Conservation (phyloP, 176 grass and related monocot genomes). For the Aegilops speltoides region DNA sequence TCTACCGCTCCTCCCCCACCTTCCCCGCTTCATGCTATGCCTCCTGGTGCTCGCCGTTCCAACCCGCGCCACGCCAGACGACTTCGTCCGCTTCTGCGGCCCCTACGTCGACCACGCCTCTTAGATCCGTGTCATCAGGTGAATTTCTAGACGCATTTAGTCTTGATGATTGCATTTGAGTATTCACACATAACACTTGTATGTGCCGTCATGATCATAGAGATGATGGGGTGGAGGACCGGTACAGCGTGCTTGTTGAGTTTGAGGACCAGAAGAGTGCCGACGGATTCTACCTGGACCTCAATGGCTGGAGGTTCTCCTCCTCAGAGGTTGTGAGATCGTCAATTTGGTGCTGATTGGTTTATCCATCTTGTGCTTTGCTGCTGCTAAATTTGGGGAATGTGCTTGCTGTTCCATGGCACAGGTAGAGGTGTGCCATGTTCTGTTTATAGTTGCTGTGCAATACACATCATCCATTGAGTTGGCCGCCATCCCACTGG, state of each 20-base stretch:
- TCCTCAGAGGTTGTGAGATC: constrained; percentile 54
- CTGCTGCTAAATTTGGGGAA: constrained; percentile 7
- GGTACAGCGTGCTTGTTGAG: constrained; percentile 85
- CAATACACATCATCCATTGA: constrained; percentile 61
- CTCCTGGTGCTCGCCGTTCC: too few relatives aligned
- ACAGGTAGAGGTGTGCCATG: constrained; percentile 86
- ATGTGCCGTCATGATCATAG: not conserved
- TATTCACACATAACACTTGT: too few relatives aligned
- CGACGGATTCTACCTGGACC: constrained; percentile 74
- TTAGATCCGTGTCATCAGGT: too few relatives aligned
- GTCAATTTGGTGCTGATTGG: not conserved
- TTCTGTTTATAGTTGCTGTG: constrained; percentile 60
- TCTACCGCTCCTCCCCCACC: too few relatives aligned
- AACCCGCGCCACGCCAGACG: not conserved
- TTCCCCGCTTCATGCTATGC: too few relatives aligned
- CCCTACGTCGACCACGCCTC: too few relatives aligned
- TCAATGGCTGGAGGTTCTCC: constrained; percentile 86
- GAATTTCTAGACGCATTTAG: too few relatives aligned
- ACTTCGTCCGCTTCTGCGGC: too few relatives aligned
- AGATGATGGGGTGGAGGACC: constrained; percentile 77
- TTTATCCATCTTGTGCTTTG: constrained; percentile 3
- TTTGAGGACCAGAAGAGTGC: constrained; percentile 82
- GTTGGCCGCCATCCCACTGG: constrained; percentile 50
- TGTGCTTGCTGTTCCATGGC: constrained; percentile 7
- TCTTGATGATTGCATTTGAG: too few relatives aligned